These are phyloP conservation scores for Spiraea crenata DNA, from an alignment of 331 rosid genomes.

Conservation along the genomic window DNA sequence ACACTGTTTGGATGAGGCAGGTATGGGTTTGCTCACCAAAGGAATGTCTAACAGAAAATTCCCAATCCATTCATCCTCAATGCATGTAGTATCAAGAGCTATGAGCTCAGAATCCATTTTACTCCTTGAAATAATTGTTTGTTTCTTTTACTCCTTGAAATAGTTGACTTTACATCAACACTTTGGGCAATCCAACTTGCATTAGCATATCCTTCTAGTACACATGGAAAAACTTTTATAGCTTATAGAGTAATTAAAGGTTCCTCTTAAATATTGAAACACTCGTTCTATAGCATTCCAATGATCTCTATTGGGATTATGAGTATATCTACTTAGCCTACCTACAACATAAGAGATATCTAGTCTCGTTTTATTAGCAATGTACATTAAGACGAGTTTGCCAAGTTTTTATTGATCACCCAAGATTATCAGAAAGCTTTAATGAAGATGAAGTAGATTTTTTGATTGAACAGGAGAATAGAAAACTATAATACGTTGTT, in stretches of 20 bases:
- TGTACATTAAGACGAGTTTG: neutral
- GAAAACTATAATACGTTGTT: no score
- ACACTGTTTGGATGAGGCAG: neutral
- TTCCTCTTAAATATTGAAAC: neutral
- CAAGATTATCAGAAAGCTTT: no score
- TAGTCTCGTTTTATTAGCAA: neutral
- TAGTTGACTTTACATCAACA: neutral
- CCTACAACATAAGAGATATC: conserved; percentile 1
- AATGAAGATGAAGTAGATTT: no score
- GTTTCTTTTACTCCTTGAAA: neutral
- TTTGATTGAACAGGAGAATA: no score
- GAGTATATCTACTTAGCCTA: neutral
- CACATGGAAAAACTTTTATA: neutral
- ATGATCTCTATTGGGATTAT: conserved; percentile 1
- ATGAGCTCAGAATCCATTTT: neutral
- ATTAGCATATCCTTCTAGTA: neutral
- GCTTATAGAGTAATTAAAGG: neutral
- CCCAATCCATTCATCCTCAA: neutral
- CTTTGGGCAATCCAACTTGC: neutral
- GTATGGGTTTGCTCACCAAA: neutral
- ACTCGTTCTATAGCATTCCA: neutral
- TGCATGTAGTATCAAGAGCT: neutral
- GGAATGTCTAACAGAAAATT: neutral
- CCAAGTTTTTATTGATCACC: no score
- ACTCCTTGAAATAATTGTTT: neutral